These are phyloP conservation scores for Iris pallida DNA, from an alignment of 116 monocot species.

Conservation along the genomic window DNA sequence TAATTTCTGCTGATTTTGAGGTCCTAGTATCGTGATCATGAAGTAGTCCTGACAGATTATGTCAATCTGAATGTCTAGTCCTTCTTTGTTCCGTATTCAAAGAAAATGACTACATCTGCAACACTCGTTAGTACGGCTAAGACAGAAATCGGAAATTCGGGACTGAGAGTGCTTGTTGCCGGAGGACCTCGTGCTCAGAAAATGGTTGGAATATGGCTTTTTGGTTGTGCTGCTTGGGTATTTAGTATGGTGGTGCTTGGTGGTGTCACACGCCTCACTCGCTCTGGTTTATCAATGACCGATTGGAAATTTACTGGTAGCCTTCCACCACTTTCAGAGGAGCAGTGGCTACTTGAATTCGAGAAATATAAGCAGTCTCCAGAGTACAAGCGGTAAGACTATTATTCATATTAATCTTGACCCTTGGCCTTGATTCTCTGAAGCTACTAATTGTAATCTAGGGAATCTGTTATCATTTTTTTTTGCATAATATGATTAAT, in stretches of 20 bases:
- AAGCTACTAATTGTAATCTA: too few relatives aligned
- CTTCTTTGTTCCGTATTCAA: constrained; percentile 27
- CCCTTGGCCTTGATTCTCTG: too few relatives aligned
- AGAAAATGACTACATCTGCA: constrained; percentile 54
- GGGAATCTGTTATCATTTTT: too few relatives aligned
- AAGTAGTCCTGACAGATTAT: background rate
- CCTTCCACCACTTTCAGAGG: constrained; percentile 73
- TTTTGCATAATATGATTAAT: too few relatives aligned
- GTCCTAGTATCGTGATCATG: background rate
- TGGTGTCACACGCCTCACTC: constrained; percentile 84
- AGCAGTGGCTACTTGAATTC: constrained; percentile 75
- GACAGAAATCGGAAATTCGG: constrained; percentile 37
- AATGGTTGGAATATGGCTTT: constrained; percentile 82
- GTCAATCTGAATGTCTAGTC: constrained; percentile 15
- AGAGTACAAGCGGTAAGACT: constrained; percentile 71
- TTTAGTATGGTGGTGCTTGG: constrained; percentile 89
- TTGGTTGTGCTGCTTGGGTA: constrained; percentile 88
- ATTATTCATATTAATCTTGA: background rate
- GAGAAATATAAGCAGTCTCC: constrained; percentile 85
- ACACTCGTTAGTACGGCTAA: constrained; percentile 20
- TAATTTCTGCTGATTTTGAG: background rate
- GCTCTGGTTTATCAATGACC: constrained; percentile 94
- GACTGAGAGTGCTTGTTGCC: constrained; percentile 55
- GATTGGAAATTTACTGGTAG: constrained; percentile 91
- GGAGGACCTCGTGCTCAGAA: constrained; percentile 69